Evolutionary conservation across 306 rosid genomes (phyloP), one percentile per base, ranked within the genome.

Genomic region (Lagenaria siceraria): DNA sequence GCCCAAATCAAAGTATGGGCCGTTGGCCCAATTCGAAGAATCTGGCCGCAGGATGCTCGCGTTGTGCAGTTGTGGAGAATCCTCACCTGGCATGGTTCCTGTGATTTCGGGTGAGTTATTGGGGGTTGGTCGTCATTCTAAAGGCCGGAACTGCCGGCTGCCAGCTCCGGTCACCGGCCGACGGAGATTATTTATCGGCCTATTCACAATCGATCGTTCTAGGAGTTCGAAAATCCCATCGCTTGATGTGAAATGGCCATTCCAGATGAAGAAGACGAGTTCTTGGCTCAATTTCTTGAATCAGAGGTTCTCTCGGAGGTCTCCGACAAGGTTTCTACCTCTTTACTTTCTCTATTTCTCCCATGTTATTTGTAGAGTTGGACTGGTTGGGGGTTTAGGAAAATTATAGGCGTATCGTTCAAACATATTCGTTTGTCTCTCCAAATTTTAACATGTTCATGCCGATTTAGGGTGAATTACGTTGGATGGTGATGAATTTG

Each of bases 231-330:
- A 73, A 51, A 29, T 33, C 62, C 4, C 29, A 4, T 10, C 38
- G 46, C 18, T 73, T 43, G 38, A 49, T 52, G 38, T 55, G 70
- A 59, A 3, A 91, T 85, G 97, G 76, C 86, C 64, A 14, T 85
- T 22, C 88, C 89, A 9, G 97, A 95, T 29, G 97, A 95, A 27
- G 97, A 95, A 68, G 97, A 89, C 81, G 96, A 87, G 86, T 78
- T 33, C 55, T 79, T 95, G 69, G 98, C 97, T 62, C 82, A 83
- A 4, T 92, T 90, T 79, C 91, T 95, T 7, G 98, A 95, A 86
- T 84, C 92, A 13, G 97, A 92, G 87, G 86, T 95, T 25, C 96
- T 95, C 80, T 87, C 92, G 2, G 88, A 89, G 81, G 89, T 81
- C 21, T 91, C 92, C 78, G 94, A 88, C 60, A 81, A 86, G 96